Evolutionary conservation across 2,329 filamentous ascomycete genomes (phyloP), one percentile per base, ranked within the genome.

Genomic region (Calonectria henricotiae): DNA sequence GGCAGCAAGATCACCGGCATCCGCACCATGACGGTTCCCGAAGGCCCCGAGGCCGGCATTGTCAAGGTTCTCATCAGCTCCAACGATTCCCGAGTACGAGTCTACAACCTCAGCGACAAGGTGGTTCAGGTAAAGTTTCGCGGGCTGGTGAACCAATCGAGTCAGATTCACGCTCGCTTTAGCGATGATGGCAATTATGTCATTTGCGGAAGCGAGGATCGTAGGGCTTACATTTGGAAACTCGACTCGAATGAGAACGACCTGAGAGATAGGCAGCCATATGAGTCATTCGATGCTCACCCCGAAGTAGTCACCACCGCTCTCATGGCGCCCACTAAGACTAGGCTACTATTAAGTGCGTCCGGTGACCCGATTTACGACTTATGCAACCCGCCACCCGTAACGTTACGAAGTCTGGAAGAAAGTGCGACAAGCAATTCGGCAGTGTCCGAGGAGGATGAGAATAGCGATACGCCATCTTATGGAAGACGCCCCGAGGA

Each of bases 1-100:
- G 96, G 96, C 6, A 98, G 95, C 84, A 99, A 99, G 80, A 98
- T 99, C 75, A 98, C 96, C 0, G 95, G 95, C 7, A 98, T 99
- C 64, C 91, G 96, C 78, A 93, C 94, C 0, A 91, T 92, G 73
- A 82, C 85, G 17, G 85, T 90, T 60, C 90, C 91, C 2, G 54
- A 74, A 3, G 80, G 74, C 8, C 61, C 80, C 8, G 81, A 82
- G 13, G 88, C 88, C 41, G 90, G 90, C 1, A 92, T 95, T 64
- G 88, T 94, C 62, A 97, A 97, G 78, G 85, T 99, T 3, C 85
- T 99, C 7, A 91, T 99, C 68, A 97, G 94, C 1, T 98, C 95
- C 75, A 99, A 98, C 77, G 96, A 99, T 80, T 98, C 96, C 0
- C 90, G 96, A 25, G 89, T 98, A 17, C 91, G 96, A 41, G 87